phyloP scores from a whole-genome alignment of 441 rosid species.

The Dalechampia spathulata region DNA sequence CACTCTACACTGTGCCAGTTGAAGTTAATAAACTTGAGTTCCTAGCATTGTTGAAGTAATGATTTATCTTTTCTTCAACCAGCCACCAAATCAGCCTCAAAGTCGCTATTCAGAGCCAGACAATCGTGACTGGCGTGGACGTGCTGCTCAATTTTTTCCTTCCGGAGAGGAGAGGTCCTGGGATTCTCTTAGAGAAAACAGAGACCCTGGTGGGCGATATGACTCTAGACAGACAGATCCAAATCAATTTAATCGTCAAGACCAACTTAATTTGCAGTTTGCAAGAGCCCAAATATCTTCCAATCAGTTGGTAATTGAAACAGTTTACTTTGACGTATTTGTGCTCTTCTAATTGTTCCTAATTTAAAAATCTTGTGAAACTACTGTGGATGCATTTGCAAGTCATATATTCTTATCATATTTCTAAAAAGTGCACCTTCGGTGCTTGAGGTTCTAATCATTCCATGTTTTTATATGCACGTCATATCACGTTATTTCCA shows the following conservation, averaged over 20 bases:
- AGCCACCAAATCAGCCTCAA: slow-evolving; percentile 46
- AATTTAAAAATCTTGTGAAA: neutral
- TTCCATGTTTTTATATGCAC: no score
- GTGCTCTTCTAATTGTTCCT: neutral
- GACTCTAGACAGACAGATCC: slow-evolving; percentile 38
- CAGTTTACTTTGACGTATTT: neutral
- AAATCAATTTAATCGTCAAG: slow-evolving; percentile 53
- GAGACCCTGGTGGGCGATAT: slow-evolving; percentile 37
- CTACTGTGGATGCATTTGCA: neutral
- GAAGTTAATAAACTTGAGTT: neutral
- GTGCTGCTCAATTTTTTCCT: slow-evolving; percentile 46
- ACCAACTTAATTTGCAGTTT: slow-evolving; percentile 45
- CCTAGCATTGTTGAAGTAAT: neutral
- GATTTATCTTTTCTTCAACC: slow-evolving; percentile 9
- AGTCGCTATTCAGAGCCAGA: slow-evolving; percentile 72
- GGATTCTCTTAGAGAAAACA: slow-evolving; percentile 47
- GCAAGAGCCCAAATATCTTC: slow-evolving; percentile 35
- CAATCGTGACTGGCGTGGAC: slow-evolving; percentile 86
- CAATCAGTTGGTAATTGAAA: slow-evolving; percentile 45
- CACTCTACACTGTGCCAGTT: no score
- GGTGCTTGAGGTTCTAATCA: no score
- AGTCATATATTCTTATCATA: no score
- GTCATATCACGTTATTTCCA: no score
- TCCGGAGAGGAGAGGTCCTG: slow-evolving; percentile 69
- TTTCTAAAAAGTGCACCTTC: no score